Conservation (phyloP, 495 filamentous ascomycete genomes). For the Xanthoparmelia taractica region DNA sequence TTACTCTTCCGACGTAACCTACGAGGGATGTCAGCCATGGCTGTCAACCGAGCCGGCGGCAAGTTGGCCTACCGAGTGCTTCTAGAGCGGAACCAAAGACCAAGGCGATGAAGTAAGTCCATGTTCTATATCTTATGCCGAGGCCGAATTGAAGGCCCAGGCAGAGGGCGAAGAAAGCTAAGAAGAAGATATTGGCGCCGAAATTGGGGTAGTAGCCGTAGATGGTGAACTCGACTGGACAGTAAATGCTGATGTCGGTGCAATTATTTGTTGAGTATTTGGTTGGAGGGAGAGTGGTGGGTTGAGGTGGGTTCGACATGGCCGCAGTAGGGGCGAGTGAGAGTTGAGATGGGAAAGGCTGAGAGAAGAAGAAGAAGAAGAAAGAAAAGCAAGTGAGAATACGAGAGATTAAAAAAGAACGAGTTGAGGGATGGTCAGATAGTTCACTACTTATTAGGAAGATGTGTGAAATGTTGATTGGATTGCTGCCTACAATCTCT, state of each 20-base stretch:
- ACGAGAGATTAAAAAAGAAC: no score
- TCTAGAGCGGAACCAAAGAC: constrained; percentile 37
- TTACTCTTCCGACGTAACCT: constrained; percentile 55
- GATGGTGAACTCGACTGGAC: constrained; percentile 53
- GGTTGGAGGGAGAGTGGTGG: constrained; percentile 10
- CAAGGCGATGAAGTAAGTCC: constrained; percentile 51
- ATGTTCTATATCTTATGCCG: constrained; percentile 52
- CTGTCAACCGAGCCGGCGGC: neutral
- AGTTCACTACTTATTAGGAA: neutral
- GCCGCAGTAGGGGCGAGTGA: neutral
- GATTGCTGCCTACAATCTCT: neutral
- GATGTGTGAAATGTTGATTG: neutral
- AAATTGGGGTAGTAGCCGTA: constrained; percentile 61
- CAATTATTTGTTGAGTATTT: constrained; percentile 28
- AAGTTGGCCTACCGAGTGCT: constrained; percentile 14
- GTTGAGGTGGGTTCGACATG: constrained; percentile 6
- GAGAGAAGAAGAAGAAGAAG: neutral
- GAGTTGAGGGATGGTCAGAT: neutral
- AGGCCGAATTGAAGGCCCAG: constrained; percentile 39
- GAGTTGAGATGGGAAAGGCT: neutral
- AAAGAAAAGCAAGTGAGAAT: neutral
- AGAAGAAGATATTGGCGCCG: constrained; percentile 56
- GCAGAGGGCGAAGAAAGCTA: constrained; percentile 46
- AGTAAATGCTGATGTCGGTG: constrained; percentile 39
- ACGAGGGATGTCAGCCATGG: constrained; percentile 23